Percentiles rank a stretch among this genome's conserved stretches.
phyloP scores from a whole-genome alignment of 495 filamentous ascomycete species.

The Staphylotrichum tortipilum region DNA sequence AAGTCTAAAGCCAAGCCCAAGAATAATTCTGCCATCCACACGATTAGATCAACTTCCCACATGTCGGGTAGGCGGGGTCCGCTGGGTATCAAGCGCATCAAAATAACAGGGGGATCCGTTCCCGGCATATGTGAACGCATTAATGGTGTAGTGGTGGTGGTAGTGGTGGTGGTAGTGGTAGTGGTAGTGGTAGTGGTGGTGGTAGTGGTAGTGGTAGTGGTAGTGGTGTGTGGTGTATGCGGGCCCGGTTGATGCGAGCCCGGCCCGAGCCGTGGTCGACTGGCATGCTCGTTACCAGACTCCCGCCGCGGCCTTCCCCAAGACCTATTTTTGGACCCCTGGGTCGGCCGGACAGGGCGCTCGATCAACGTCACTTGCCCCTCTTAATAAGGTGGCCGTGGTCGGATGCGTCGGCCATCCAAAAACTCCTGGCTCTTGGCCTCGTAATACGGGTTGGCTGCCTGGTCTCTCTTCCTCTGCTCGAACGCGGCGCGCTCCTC shows the following conservation, averaged over 20 bases:
- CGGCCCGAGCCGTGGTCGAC: conserved; percentile 5
- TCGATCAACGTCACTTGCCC: background rate
- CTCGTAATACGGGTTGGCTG: conserved; percentile 35
- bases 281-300: background rate
- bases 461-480: conserved; percentile 32
- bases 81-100: conserved; percentile 6
- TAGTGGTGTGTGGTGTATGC: no score
- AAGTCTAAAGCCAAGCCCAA: background rate
- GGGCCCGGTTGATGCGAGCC: no score
- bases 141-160: background rate
- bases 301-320: no score
- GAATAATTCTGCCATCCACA: background rate
- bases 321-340: background rate
- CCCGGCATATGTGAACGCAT: conserved; percentile 6
- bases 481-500: conserved; percentile 48
- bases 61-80: background rate
- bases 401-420: conserved; percentile 34
- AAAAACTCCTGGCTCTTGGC: conserved; percentile 33
- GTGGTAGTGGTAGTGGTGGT: no score
- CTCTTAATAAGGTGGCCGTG: conserved; percentile 8
- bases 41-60: background rate
- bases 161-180: no score
- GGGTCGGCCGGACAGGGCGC: background rate
- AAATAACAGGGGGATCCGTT: background rate
- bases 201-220: no score